Percentiles rank a stretch among this genome's conserved stretches.
These are phyloP conservation scores for Paxillus involutus DNA, from an alignment of 768 basidiomycete species.

Conservation along the genomic window DNA sequence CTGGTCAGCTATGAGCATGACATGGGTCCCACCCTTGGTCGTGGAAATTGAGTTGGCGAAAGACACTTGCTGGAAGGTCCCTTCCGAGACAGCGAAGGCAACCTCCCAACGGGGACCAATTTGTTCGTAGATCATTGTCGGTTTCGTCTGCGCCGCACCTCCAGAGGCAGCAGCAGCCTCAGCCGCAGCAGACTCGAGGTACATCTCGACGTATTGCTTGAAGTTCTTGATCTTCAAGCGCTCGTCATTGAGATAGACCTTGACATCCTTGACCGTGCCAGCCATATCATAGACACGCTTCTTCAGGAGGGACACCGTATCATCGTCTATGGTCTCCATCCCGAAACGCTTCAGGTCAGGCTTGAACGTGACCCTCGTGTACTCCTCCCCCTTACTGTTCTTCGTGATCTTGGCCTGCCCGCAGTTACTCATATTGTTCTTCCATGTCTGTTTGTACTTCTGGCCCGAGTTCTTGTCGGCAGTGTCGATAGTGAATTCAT, in stretches of 20 bases:
- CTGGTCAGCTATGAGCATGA: conserved; percentile 81
- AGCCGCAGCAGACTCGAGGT: conserved; percentile 74
- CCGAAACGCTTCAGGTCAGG: conserved; percentile 92
- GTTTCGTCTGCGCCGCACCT: conserved; percentile 78
- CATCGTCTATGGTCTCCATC: conserved; percentile 88
- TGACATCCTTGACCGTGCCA: conserved; percentile 90
- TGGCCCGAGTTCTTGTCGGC: conserved; percentile 82
- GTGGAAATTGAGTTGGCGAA: conserved; percentile 98
- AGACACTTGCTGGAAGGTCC: conserved; percentile 89
- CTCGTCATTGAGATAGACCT: conserved; percentile 92
- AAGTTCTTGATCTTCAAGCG: conserved; percentile 91
- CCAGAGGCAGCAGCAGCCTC: conserved; percentile 69
- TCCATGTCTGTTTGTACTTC: conserved; percentile 96
- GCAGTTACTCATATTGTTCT: conserved; percentile 87
- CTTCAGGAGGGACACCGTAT: conserved; percentile 83
- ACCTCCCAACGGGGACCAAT: conserved; percentile 89
- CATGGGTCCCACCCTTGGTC: conserved; percentile 95
- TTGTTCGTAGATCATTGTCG: conserved; percentile 78
- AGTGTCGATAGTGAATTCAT: conserved; percentile 93
- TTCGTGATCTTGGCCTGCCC: conserved; percentile 93
- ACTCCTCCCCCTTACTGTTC: conserved; percentile 84
- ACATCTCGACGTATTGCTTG: conserved; percentile 96
- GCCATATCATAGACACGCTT: conserved; percentile 98
- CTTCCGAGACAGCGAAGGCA: conserved; percentile 92
- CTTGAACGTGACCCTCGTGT: conserved; percentile 88